These are phyloP conservation scores for Oryza coarctata DNA, from an alignment of 176 grass and related monocot species.

Conservation along the genomic window DNA sequence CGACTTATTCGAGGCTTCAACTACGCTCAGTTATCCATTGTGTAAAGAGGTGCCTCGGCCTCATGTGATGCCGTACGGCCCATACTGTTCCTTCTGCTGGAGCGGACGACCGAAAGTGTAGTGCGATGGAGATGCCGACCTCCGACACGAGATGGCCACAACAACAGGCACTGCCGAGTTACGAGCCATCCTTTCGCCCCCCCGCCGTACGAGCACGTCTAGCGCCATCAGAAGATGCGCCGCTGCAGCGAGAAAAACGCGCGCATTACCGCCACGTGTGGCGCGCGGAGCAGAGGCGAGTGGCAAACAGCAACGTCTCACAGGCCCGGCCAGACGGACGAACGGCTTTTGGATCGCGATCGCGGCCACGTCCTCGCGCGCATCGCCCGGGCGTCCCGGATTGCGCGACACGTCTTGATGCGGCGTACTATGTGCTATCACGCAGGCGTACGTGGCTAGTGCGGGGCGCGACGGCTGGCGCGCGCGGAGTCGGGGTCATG, in stretches of 20 bases:
- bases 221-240: neutral
- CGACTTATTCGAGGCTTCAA: neutral
- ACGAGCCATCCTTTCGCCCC: neutral
- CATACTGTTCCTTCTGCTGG: neutral
- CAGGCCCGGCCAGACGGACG: neutral
- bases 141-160: conserved; percentile 3
- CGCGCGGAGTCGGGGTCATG: neutral
- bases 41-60: neutral
- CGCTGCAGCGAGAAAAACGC: neutral
- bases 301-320: conserved; percentile 4
- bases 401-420: neutral
- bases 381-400: neutral
- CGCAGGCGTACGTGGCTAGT: neutral
- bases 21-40: neutral
- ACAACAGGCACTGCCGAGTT: neutral
- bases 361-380: neutral
- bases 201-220: neutral
- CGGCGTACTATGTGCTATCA: neutral
- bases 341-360: conserved; percentile 11
- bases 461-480: neutral
- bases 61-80: neutral
- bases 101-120: neutral
- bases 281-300: neutral
- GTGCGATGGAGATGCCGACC: neutral
- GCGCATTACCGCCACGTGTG: neutral